A percentile compares a stretch with the other conserved stretches of the same genome.
phyloP scores from a whole-genome alignment of 2,329 filamentous ascomycete genomes.

The Paecilomyces niveus region DNA sequence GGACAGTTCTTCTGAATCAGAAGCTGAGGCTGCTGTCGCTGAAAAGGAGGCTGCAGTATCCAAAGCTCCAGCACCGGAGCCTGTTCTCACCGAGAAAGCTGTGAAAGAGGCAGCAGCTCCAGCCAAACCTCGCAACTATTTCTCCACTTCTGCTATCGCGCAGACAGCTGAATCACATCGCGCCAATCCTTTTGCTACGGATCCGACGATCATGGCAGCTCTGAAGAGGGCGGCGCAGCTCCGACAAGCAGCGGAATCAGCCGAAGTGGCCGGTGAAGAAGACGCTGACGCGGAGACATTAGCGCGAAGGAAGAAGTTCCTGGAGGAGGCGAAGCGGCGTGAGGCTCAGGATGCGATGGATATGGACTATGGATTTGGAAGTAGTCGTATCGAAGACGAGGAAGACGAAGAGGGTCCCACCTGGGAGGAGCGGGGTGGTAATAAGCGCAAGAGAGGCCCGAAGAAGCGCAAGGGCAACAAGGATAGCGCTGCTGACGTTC shows the following conservation, averaged over 20 bases:
- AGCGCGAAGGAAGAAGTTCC: slow-evolving; percentile 65
- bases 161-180: slow-evolving; percentile 44
- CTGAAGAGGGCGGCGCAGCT: slow-evolving; percentile 75
- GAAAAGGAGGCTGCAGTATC: slow-evolving; percentile 9
- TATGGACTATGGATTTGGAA: slow-evolving; percentile 91
- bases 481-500: slow-evolving; percentile 69
- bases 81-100: slow-evolving; percentile 4
- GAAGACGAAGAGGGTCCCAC: slow-evolving; percentile 66
- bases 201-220: slow-evolving; percentile 74
- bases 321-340: slow-evolving; percentile 51
- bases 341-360: slow-evolving; percentile 78
- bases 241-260: slow-evolving; percentile 35
- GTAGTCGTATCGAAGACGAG: slow-evolving; percentile 77
- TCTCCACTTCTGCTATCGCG: slow-evolving; percentile 35
- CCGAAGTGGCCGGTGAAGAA: slow-evolving; percentile 16
- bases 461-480: slow-evolving; percentile 47
- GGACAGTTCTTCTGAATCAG: slow-evolving; percentile 34
- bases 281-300: slow-evolving; percentile 55
- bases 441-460: slow-evolving; percentile 47
- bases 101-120: slow-evolving; percentile 7
- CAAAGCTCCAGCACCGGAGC: slow-evolving; percentile 2
- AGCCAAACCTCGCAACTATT: slow-evolving; percentile 41
- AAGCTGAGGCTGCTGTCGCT: slow-evolving; percentile 34
- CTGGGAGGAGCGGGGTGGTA: slow-evolving; percentile 30
- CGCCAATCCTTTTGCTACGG: slow-evolving; percentile 48